Evolutionary conservation across 441 rosid species (phyloP).

Genomic region (Capsella rubella): DNA sequence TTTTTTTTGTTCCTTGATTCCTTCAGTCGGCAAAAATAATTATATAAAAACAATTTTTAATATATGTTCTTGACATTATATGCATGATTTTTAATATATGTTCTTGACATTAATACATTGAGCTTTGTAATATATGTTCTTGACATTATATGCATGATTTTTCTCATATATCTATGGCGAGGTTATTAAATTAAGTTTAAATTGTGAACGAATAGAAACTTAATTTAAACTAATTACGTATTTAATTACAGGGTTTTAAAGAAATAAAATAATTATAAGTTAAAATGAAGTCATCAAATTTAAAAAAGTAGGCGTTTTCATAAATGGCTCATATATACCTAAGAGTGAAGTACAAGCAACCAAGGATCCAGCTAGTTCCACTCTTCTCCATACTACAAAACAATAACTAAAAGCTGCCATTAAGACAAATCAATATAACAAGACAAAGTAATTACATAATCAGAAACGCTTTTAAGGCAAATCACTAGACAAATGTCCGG

Average conservation of each 20-base stretch:
- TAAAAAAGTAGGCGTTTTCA: slow-evolving; percentile 13
- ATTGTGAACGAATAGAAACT: too few relatives aligned
- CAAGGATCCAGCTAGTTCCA: slow-evolving; percentile 29
- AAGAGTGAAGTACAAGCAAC: slow-evolving; percentile 35
- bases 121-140: slow-evolving; percentile 9
- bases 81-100: background rate
- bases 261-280: background rate
- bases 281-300: background rate
- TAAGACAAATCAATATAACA: slow-evolving; percentile 15
- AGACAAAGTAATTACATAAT: slow-evolving; percentile 28
- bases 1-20: slow-evolving; percentile 20
- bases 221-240: background rate
- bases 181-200: background rate
- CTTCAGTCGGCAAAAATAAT: slow-evolving; percentile 18
- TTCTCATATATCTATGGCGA: too few relatives aligned
- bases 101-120: slow-evolving; percentile 4
- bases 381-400: slow-evolving; percentile 27
- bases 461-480: slow-evolving; percentile 21
- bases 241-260: background rate
- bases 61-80: slow-evolving; percentile 2
- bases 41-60: too few relatives aligned
- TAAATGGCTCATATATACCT: background rate
- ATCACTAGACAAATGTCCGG: slow-evolving; percentile 38
- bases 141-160: background rate
- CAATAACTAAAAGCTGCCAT: slow-evolving; percentile 30